Conservation (phyloP, 768 basidiomycete species). For the Harrya chromipes region DNA sequence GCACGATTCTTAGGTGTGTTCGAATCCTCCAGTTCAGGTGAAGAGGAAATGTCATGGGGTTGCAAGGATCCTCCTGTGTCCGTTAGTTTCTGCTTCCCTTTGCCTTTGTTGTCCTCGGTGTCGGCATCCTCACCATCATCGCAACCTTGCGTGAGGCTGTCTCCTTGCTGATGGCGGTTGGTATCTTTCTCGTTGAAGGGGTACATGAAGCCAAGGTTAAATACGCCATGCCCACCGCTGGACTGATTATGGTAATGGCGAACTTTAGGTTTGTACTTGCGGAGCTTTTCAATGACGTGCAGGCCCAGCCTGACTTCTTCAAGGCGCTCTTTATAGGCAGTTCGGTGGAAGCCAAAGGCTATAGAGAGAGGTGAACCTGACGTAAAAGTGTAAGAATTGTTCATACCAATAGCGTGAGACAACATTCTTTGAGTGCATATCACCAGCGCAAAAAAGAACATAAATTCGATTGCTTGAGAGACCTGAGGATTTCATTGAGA, state of each 20-base stretch:
- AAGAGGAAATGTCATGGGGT: constrained; percentile 2
- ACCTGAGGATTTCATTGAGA: constrained; percentile 35
- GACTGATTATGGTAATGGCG: constrained; percentile 32
- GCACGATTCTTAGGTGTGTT: constrained; percentile 9
- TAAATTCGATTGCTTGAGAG: constrained; percentile 63
- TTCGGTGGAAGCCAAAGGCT: constrained; percentile 77
- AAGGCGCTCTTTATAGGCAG: constrained; percentile 71
- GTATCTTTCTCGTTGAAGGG: constrained; percentile 46
- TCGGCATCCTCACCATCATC: constrained; percentile 33
- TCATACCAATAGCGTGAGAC: constrained; percentile 57
- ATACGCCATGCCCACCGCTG: constrained; percentile 43
- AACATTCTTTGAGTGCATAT: constrained; percentile 63
- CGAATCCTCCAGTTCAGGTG: constrained; percentile 9
- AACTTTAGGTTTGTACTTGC: constrained; percentile 53
- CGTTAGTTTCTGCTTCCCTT: constrained; percentile 26
- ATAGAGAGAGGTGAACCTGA: not conserved
- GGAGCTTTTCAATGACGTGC: constrained; percentile 61
- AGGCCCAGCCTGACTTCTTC: constrained; percentile 53
- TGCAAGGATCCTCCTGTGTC: not conserved
- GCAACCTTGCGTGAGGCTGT: constrained; percentile 20
- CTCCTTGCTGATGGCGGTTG: constrained; percentile 29
- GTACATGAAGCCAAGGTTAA: constrained; percentile 30
- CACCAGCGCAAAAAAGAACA: constrained; percentile 73
- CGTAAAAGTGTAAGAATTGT: not conserved
- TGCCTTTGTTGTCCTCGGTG: constrained; percentile 28